phyloP scores from a whole-genome alignment of 345 rosid genomes.

The Abelmoschus esculentus region DNA sequence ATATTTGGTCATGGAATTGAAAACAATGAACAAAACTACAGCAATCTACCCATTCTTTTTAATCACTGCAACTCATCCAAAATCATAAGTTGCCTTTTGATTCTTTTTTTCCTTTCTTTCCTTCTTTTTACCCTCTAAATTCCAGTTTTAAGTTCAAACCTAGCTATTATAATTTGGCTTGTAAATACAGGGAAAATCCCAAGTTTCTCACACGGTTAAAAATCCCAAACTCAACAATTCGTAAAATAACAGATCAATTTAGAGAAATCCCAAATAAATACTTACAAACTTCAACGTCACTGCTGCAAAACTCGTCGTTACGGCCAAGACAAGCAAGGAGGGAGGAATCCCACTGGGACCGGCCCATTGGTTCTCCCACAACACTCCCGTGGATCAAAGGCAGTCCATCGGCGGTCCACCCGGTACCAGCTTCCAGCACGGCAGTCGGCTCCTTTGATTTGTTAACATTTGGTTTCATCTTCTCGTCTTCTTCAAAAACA shows the following conservation, averaged over 20 bases:
- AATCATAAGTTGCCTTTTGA: not conserved
- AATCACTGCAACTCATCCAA: not conserved
- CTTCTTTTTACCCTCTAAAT: not conserved
- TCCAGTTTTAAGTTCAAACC: not conserved
- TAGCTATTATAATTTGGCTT: not conserved
- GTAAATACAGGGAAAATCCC: not conserved
- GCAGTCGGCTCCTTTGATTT: not conserved
- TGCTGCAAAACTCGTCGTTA: conserved; percentile 89
- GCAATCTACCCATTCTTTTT: not conserved
- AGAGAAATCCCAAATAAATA: not conserved
- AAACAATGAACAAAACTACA: not conserved
- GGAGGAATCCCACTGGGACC: conserved; percentile 70
- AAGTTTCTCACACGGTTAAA: not conserved
- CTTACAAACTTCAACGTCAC: conserved; percentile 99
- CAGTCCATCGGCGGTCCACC: conserved; percentile 74
- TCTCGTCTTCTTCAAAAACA: conserved; percentile 17
- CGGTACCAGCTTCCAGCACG: conserved; percentile 8
- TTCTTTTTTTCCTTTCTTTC: not conserved
- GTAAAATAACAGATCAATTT: not conserved
- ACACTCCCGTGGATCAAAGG: conserved; percentile 69
- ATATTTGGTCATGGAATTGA: not conserved
- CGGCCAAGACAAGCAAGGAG: conserved; percentile 72
- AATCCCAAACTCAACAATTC: not conserved
- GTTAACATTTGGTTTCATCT: conserved; percentile 24
- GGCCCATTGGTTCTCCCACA: conserved; percentile 78